Evolutionary conservation across 257 asterid genomes (phyloP).

Genomic region (Euphrasia confusa): DNA sequence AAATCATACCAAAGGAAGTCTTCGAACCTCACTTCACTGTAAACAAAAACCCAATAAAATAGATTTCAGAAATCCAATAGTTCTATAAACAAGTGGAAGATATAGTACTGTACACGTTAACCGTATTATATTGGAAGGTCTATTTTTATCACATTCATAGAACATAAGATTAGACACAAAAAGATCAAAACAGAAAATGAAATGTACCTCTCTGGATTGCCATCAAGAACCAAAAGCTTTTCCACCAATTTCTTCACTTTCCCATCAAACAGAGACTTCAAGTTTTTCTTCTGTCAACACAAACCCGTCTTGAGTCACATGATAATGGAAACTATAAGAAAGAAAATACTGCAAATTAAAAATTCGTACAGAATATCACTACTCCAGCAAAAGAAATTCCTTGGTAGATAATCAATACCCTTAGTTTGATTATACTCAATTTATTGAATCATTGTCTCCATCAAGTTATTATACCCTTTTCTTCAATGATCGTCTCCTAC

Average conservation of each 20-base stretch:
- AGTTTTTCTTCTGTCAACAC: slow-evolving; percentile 72
- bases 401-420: too few species aligned
- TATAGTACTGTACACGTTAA: not conserved
- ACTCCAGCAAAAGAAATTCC: not conserved
- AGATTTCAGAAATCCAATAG: slow-evolving; percentile 19
- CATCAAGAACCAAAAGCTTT: slow-evolving; percentile 67
- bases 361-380: slow-evolving; percentile 15
- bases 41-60: slow-evolving; percentile 31
- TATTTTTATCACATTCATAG: not conserved
- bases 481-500: too few species aligned
- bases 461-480: too few species aligned
- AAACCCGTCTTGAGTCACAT: slow-evolving; percentile 46
- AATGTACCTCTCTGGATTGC: slow-evolving; percentile 49
- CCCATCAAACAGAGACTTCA: slow-evolving; percentile 59
- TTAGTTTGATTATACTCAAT: too few species aligned
- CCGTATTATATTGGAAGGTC: not conserved
- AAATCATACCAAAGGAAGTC: slow-evolving; percentile 87
- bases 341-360: slow-evolving; percentile 18
- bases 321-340: slow-evolving; percentile 33
- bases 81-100: slow-evolving; percentile 17
- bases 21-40: slow-evolving; percentile 73
- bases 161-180: not conserved
- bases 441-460: not conserved
- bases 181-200: not conserved
- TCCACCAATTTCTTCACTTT: slow-evolving; percentile 73